phyloP scores from a whole-genome alignment of 2,329 filamentous ascomycete species.

The Aaosphaeria arxii region DNA sequence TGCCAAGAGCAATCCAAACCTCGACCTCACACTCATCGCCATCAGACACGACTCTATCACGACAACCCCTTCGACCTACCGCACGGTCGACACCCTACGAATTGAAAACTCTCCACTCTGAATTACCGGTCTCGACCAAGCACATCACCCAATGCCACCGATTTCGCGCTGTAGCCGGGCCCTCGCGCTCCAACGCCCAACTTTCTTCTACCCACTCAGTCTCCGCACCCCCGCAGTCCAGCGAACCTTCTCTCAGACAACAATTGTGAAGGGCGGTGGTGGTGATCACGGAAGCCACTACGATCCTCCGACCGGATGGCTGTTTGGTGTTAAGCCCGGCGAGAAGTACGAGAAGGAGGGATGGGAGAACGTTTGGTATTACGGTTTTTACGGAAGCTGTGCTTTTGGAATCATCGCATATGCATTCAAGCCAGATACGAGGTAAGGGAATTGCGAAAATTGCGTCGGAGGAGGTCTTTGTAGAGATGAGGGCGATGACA shows the following conservation, averaged over 20 bases:
- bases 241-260: slow-evolving; percentile 21
- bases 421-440: slow-evolving; percentile 97
- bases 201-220: slow-evolving; percentile 10
- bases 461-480: background rate
- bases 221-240: slow-evolving; percentile 8
- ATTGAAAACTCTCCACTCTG: background rate
- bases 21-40: too few relatives aligned
- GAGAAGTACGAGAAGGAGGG: slow-evolving; percentile 96
- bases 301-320: slow-evolving; percentile 86
- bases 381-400: slow-evolving; percentile 79
- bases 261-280: slow-evolving; percentile 5
- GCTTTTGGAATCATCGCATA: slow-evolving; percentile 73
- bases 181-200: slow-evolving; percentile 18
- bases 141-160: slow-evolving; percentile 19
- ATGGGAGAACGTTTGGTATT: slow-evolving; percentile 86
- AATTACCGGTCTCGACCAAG: background rate
- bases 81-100: background rate
- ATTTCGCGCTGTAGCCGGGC: slow-evolving; percentile 14
- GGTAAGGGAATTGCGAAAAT: slow-evolving; percentile 61
- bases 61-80: too few relatives aligned
- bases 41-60: too few relatives aligned
- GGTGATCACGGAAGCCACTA: slow-evolving; percentile 70
- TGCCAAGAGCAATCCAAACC: too few relatives aligned
- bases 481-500: background rate
- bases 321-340: slow-evolving; percentile 90